phyloP scores from a whole-genome alignment of 2,329 filamentous ascomycete genomes.

The Cladosporium cucumerinum region DNA sequence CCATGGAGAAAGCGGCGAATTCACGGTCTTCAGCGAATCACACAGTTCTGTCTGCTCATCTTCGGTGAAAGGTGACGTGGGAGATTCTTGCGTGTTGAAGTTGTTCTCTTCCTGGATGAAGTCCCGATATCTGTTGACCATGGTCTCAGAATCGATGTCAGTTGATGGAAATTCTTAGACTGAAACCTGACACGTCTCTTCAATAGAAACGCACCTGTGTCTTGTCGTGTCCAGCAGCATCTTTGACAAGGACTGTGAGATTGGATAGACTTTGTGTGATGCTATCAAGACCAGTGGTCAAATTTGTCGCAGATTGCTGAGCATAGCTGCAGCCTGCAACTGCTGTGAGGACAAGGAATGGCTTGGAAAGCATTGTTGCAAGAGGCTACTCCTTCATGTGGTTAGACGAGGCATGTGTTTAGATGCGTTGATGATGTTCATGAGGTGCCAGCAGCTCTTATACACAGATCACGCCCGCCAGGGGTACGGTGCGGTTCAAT shows the following conservation, averaged over 20 bases:
- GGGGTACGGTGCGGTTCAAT: too few species aligned
- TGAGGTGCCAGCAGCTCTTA: background rate
- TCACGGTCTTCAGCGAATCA: background rate
- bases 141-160: background rate
- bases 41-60: background rate
- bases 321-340: background rate
- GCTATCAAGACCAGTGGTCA: background rate
- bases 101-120: background rate
- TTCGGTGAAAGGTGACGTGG: background rate
- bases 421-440: background rate
- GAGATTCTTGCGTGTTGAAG: background rate
- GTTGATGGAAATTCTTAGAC: too few species aligned
- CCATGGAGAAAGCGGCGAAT: background rate
- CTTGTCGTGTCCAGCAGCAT: background rate
- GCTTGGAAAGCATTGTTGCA: background rate
- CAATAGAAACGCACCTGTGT: background rate
- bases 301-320: background rate
- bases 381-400: too few species aligned
- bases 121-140: background rate
- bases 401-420: background rate
- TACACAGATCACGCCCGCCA: background rate
- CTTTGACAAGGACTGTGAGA: background rate
- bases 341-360: background rate
- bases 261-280: background rate
- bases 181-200: too few species aligned